A percentile compares a stretch with the other conserved stretches of the same genome.
Evolutionary conservation across 2,329 filamentous ascomycete genomes (phyloP).

Genomic region (Cercospora zeina): DNA sequence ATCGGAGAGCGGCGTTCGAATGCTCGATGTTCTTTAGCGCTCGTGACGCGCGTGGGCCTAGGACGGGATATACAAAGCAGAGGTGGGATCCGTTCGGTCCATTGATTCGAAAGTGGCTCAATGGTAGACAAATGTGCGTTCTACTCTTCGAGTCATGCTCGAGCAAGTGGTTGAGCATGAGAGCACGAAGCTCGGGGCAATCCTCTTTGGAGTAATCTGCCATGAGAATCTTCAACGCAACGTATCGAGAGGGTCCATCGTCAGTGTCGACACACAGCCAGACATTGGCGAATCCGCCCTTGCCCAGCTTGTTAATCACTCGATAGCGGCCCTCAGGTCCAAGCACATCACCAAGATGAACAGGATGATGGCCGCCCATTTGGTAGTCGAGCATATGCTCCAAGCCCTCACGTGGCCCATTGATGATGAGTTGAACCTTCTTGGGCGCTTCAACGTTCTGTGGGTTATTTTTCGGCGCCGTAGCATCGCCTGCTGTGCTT

Average conservation of each 20-base stretch:
- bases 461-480: neutral
- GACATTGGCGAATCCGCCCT: neutral
- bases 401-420: neutral
- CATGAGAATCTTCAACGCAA: neutral
- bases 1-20: neutral
- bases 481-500: neutral
- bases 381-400: neutral
- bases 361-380: neutral
- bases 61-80: neutral
- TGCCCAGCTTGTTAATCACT: neutral
- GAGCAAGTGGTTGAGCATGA: neutral
- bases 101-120: slow-evolving; percentile 42
- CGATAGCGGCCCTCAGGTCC: neutral
- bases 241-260: neutral
- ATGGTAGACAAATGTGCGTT: neutral
- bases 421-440: neutral
- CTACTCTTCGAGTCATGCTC: neutral
- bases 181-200: neutral
- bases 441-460: neutral
- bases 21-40: neutral
- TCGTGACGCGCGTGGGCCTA: neutral
- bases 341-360: neutral
- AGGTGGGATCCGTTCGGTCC: slow-evolving; percentile 36
- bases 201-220: neutral
- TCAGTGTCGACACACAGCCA: neutral